A percentile compares a stretch with the other conserved stretches of the same genome.
Conservation (phyloP, 306 rosid genomes). For the Alnus rubra region DNA sequence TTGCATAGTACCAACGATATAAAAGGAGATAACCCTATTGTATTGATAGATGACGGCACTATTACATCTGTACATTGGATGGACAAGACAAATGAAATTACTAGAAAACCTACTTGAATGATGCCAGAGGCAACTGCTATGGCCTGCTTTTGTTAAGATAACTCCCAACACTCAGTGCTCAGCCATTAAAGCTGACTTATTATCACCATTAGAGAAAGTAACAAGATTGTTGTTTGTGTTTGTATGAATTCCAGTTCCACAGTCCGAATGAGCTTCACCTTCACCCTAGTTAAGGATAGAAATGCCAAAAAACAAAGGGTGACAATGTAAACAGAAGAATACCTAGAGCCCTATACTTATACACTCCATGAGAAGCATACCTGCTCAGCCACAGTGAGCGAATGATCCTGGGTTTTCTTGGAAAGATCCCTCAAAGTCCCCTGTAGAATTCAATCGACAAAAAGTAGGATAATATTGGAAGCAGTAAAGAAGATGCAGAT, state of each 20-base stretch:
- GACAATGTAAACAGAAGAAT: constrained; percentile 3
- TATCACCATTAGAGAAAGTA: constrained; percentile 58
- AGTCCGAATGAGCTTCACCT: constrained; percentile 54
- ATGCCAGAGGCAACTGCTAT: constrained; percentile 32
- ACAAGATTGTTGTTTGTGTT: constrained; percentile 42
- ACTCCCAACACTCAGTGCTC: constrained; percentile 45
- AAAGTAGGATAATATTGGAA: neutral
- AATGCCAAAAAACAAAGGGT: neutral
- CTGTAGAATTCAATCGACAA: constrained; percentile 43
- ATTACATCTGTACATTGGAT: constrained; percentile 65
- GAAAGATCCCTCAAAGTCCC: constrained; percentile 83
- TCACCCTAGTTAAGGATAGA: constrained; percentile 48
- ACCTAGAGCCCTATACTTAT: neutral
- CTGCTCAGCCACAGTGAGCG: constrained; percentile 48
- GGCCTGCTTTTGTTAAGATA: constrained; percentile 31
- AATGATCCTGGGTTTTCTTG: constrained; percentile 67
- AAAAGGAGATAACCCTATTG: constrained; percentile 34
- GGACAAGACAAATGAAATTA: constrained; percentile 39
- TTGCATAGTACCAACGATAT: constrained; percentile 29
- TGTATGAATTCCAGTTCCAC: constrained; percentile 39
- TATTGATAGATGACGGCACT: constrained; percentile 46
- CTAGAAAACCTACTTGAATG: constrained; percentile 45
- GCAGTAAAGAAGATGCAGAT: neutral
- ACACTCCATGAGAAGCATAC: constrained; percentile 35
- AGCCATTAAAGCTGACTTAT: constrained; percentile 55